phyloP scores from a whole-genome alignment of 495 filamentous ascomycete species.

The Trichoderma orchidacearum region DNA sequence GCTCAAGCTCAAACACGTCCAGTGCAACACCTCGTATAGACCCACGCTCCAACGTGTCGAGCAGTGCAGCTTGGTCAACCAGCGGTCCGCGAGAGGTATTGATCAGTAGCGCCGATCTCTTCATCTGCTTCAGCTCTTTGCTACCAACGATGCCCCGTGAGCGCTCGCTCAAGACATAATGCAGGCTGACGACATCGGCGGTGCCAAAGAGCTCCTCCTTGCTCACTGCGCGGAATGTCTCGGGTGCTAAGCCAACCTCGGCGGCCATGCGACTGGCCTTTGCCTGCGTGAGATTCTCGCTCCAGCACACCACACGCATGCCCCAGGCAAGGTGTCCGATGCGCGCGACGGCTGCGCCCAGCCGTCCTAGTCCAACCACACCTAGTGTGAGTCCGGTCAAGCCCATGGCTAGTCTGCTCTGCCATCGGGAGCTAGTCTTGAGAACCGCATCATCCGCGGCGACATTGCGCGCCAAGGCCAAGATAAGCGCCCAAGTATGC shows the following conservation, averaged over 20 bases:
- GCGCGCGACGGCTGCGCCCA: constrained; percentile 44
- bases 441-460: constrained; percentile 44
- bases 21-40: constrained; percentile 46
- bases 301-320: constrained; percentile 55
- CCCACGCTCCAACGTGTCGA: constrained; percentile 37
- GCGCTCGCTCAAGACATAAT: constrained; percentile 47
- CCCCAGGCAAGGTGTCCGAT: constrained; percentile 47
- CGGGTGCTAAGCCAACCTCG: constrained; percentile 34
- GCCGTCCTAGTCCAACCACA: constrained; percentile 46
- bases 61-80: constrained; percentile 43
- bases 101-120: constrained; percentile 41
- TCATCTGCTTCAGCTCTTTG: constrained; percentile 45
- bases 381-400: constrained; percentile 46
- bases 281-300: constrained; percentile 48
- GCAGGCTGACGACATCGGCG: constrained; percentile 54
- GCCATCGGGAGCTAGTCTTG: constrained; percentile 39
- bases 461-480: constrained; percentile 41
- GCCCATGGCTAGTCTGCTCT: constrained; percentile 38
- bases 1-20: constrained; percentile 58
- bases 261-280: constrained; percentile 42
- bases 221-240: constrained; percentile 27
- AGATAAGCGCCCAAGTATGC: constrained; percentile 51
- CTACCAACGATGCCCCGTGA: constrained; percentile 42
- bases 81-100: constrained; percentile 56
- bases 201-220: constrained; percentile 47